Percentiles rank a stretch among this genome's conserved stretches.
phyloP scores from a whole-genome alignment of 1,284 basidiomycete species.

The Afroboletus lepidellus region DNA sequence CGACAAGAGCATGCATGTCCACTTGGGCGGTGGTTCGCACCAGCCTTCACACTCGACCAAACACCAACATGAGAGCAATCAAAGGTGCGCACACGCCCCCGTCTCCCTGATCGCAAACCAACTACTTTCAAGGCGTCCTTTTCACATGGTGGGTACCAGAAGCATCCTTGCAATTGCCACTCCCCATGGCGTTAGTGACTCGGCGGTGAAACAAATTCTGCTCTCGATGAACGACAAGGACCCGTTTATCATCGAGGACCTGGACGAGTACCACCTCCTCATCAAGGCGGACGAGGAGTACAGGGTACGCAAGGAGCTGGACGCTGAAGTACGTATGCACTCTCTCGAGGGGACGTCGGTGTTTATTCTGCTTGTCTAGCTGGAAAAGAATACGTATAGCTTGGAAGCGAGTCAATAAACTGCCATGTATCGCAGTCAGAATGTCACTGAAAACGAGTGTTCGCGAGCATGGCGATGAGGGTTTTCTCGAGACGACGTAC shows the following conservation, averaged over 20 bases:
- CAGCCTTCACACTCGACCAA: no score
- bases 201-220: slow-evolving; percentile 88
- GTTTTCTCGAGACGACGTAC: background rate
- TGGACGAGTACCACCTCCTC: slow-evolving; percentile 83
- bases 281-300: slow-evolving; percentile 82
- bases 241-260: slow-evolving; percentile 82
- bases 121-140: slow-evolving; percentile 53
- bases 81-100: slow-evolving; percentile 45
- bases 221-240: slow-evolving; percentile 78
- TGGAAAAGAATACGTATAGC: slow-evolving; percentile 46
- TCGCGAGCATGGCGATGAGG: no score
- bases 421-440: background rate
- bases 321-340: slow-evolving; percentile 58
- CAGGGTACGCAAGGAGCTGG: slow-evolving; percentile 67
- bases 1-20: background rate
- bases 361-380: slow-evolving; percentile 12
- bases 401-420: slow-evolving; percentile 30
- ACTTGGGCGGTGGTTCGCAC: no score
- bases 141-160: slow-evolving; percentile 61
- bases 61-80: slow-evolving; percentile 54
- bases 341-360: background rate
- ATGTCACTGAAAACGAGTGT: no score
- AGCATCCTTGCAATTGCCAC: background rate
- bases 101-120: slow-evolving; percentile 3
- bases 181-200: slow-evolving; percentile 53